Evolutionary conservation across 148 eudicot genomes (phyloP).

Genomic region (Silene conica): DNA sequence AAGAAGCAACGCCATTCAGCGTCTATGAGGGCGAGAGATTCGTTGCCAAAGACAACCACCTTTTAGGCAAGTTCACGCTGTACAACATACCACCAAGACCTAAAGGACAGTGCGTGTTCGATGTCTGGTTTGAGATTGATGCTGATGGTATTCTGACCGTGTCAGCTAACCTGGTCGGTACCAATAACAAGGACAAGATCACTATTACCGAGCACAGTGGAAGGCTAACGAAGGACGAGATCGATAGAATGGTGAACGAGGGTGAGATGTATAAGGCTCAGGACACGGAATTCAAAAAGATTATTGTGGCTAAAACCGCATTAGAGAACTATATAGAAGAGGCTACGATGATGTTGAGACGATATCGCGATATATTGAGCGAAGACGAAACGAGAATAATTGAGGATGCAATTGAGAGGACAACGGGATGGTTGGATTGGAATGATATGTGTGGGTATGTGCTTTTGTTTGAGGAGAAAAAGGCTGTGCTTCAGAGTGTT

Average conservation of each 20-base stretch:
- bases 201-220: too few species aligned
- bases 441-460: not conserved
- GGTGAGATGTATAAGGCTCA: too few species aligned
- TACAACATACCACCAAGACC: slow-evolving; percentile 17
- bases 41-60: slow-evolving; percentile 9
- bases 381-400: not conserved
- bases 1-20: too few species aligned
- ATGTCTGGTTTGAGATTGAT: too few species aligned
- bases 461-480: not conserved
- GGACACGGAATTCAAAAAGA: not conserved
- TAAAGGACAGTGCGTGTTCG: too few species aligned
- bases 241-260: too few species aligned
- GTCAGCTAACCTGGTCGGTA: too few species aligned
- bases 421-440: not conserved
- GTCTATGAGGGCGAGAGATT: slow-evolving; percentile 1
- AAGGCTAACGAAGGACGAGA: too few species aligned
- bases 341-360: not conserved
- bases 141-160: too few species aligned
- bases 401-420: not conserved
- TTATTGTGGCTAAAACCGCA: not conserved
- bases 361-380: not conserved
- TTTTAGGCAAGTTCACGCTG: slow-evolving; percentile 3
- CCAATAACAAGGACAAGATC: too few species aligned
- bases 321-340: not conserved
- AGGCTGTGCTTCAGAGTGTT: too few species aligned